Conservation (phyloP, 1,139 yeast genomes). For the Kurtzmaniella quercitrusa region DNA sequence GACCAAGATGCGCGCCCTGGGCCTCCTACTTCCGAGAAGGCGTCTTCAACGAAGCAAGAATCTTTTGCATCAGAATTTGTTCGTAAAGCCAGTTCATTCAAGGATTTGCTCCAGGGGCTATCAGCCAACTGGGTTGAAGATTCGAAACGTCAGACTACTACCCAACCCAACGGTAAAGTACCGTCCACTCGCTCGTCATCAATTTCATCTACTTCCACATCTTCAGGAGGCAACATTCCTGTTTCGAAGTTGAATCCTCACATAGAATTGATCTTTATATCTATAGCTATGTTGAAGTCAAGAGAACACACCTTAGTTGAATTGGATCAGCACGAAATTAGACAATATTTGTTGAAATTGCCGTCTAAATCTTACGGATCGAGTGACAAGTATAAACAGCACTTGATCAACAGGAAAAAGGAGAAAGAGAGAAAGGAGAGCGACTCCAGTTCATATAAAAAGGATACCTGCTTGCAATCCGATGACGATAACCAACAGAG, state of each 20-base stretch:
- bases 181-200: constrained; percentile 17
- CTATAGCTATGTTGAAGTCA: constrained; percentile 75
- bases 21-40: not conserved
- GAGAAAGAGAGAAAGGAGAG: constrained; percentile 14
- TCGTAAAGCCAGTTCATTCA: constrained; percentile 24
- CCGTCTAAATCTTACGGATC: constrained; percentile 39
- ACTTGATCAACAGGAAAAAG: constrained; percentile 18
- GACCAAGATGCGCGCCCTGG: constrained; percentile 2
- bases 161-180: constrained; percentile 9
- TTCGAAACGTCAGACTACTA: constrained; percentile 1
- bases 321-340: constrained; percentile 83
- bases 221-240: constrained; percentile 32
- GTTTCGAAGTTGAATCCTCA: constrained; percentile 73
- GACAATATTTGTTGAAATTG: constrained; percentile 66
- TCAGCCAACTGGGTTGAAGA: constrained; percentile 7
- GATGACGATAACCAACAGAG: constrained; percentile 5
- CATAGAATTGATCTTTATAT: constrained; percentile 69
- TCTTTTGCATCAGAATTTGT: constrained; percentile 1
- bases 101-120: constrained; percentile 29
- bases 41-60: not conserved
- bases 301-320: constrained; percentile 76
- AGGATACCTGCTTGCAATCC: not conserved
- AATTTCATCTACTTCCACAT: constrained; percentile 9
- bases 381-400: constrained; percentile 29
- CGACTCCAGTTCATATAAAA: constrained; percentile 9